Conservation (phyloP, 495 filamentous ascomycete species). For the Elasticomyces elasticus region DNA sequence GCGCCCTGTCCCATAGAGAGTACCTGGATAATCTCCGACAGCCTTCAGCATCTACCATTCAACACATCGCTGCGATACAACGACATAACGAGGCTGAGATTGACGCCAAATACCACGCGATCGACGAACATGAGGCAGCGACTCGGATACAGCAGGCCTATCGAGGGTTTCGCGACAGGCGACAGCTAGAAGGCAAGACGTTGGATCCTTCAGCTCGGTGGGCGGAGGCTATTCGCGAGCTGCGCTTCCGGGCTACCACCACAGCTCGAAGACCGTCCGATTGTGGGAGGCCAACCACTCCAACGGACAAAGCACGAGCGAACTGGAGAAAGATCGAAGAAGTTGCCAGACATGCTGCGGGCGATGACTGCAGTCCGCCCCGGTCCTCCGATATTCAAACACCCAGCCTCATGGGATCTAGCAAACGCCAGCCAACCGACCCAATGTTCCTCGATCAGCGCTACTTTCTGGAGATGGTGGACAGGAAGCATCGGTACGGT, state of each 20-base stretch:
- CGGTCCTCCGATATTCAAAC: neutral
- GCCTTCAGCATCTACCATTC: neutral
- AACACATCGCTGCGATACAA: slow-evolving; percentile 9
- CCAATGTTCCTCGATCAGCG: slow-evolving; percentile 58
- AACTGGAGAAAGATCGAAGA: slow-evolving; percentile 66
- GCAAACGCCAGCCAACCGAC: neutral
- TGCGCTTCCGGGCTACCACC: slow-evolving; percentile 11
- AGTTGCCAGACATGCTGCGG: slow-evolving; percentile 58
- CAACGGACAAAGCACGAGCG: slow-evolving; percentile 38
- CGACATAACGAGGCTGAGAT: slow-evolving; percentile 5
- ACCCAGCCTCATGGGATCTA: too few relatives aligned
- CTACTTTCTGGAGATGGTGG: slow-evolving; percentile 90
- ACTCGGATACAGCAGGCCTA: slow-evolving; percentile 54
- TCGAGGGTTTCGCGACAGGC: slow-evolving; percentile 56
- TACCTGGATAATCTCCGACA: slow-evolving; percentile 5
- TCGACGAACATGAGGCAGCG: slow-evolving; percentile 34
- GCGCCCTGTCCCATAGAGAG: slow-evolving; percentile 1
- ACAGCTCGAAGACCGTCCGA: neutral
- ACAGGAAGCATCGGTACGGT: slow-evolving; percentile 65
- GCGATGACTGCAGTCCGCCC: slow-evolving; percentile 31
- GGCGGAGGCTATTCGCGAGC: slow-evolving; percentile 41
- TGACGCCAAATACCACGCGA: slow-evolving; percentile 7
- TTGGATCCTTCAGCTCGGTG: slow-evolving; percentile 60
- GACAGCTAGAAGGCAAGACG: slow-evolving; percentile 52
- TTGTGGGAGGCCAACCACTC: neutral